Percentiles rank a stretch among this genome's conserved stretches.
Evolutionary conservation across 345 rosid species (phyloP).

Genomic region (Barbarea vulgaris): DNA sequence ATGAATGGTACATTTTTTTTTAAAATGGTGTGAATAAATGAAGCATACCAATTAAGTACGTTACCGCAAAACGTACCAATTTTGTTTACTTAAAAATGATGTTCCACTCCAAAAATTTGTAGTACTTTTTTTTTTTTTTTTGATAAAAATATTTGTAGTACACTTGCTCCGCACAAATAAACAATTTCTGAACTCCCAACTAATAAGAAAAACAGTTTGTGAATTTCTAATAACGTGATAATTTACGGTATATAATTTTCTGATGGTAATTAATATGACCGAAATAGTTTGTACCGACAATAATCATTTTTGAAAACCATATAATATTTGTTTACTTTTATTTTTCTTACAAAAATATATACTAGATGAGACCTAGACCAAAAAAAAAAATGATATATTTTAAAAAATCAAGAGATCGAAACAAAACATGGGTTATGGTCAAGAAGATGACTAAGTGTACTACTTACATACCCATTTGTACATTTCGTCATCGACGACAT

Average conservation of each 20-base stretch:
- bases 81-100: background rate
- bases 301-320: background rate
- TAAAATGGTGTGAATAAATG: conserved; percentile 9
- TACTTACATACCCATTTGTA: conserved; percentile 19
- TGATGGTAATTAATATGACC: background rate
- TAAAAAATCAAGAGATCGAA: background rate
- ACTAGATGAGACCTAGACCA: background rate
- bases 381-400: background rate
- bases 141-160: background rate
- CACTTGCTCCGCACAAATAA: background rate
- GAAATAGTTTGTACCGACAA: background rate
- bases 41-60: background rate
- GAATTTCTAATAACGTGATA: background rate
- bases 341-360: background rate
- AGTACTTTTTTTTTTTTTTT: background rate
- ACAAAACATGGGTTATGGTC: conserved; percentile 21
- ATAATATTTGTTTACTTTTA: background rate
- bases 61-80: background rate
- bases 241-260: background rate
- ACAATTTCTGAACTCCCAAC: too few species aligned
- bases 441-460: conserved; percentile 28
- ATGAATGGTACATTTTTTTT: conserved; percentile 11
- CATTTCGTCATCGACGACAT: conserved; percentile 36
- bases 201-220: background rate
- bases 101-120: background rate